Evolutionary conservation across 1,284 basidiomycete genomes (phyloP).

Genomic region (Heimioporus retisporus): DNA sequence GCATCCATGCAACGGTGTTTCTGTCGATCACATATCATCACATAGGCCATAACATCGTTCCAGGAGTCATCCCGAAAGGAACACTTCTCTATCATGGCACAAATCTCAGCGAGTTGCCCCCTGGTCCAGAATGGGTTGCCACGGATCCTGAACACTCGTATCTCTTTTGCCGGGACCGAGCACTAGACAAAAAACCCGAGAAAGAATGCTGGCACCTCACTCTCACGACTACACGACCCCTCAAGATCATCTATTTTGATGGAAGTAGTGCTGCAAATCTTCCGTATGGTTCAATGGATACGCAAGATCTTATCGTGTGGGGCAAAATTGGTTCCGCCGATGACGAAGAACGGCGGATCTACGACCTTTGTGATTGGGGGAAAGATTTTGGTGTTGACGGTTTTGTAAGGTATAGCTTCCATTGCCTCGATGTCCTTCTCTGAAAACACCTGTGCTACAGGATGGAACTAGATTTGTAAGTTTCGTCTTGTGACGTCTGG

Average conservation of each 20-base stretch:
- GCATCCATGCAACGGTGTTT: too few species aligned
- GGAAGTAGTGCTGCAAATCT: conserved; percentile 26
- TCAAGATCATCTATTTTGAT: conserved; percentile 56
- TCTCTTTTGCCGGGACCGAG: conserved; percentile 41
- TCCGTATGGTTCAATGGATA: conserved; percentile 40
- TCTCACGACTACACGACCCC: conserved; percentile 43
- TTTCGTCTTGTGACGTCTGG: too few species aligned
- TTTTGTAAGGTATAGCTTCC: conserved; percentile 43
- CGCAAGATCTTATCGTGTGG: conserved; percentile 53
- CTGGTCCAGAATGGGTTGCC: conserved; percentile 49
- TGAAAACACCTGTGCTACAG: conserved; percentile 25
- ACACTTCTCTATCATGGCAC: conserved; percentile 52
- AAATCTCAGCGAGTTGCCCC: conserved; percentile 32
- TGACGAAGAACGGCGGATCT: conserved; percentile 44
- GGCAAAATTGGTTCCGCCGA: conserved; percentile 32
- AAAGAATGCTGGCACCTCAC: conserved; percentile 50
- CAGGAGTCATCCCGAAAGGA: too few species aligned
- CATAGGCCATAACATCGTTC: too few species aligned
- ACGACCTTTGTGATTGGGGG: conserved; percentile 48
- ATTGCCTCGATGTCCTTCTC: background rate
- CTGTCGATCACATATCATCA: too few species aligned
- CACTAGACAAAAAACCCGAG: too few species aligned
- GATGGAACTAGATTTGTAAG: conserved; percentile 62
- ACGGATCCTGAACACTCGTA: conserved; percentile 54
- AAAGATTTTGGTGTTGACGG: conserved; percentile 45